Conservation (phyloP, 192 early-diverging fungal species). For the Linnemannia exigua region DNA sequence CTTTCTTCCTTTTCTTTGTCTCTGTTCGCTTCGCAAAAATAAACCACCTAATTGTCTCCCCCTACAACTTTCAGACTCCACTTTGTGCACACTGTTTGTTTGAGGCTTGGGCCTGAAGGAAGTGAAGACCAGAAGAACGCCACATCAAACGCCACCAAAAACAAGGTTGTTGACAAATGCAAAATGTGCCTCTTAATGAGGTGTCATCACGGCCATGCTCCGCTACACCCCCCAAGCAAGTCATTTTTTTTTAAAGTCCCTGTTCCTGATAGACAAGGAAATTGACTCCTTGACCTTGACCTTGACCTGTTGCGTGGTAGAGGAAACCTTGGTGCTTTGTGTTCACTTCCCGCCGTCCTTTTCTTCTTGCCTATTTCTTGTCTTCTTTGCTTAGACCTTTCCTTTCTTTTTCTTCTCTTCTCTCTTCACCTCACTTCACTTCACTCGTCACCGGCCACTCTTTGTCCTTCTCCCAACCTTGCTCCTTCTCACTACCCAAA, state of each 20-base stretch:
- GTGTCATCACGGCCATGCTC: too few relatives aligned
- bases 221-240: not conserved
- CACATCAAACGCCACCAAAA: constrained; percentile 1
- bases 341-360: not conserved
- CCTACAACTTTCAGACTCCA: not conserved
- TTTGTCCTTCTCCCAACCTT: not conserved
- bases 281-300: not conserved
- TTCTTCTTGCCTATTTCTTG: constrained; percentile 2
- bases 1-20: not conserved
- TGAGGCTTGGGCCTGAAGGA: not conserved
- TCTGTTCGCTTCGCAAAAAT: not conserved
- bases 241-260: too few relatives aligned
- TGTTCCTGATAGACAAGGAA: not conserved
- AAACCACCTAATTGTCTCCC: not conserved
- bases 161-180: not conserved
- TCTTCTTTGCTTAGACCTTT: not conserved
- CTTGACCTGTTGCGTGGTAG: not conserved
- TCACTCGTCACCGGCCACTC: not conserved
- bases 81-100: not conserved
- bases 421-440: not conserved
- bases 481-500: not conserved
- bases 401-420: not conserved
- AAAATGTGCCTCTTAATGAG: not conserved
- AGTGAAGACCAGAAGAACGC: not conserved
- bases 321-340: not conserved